Conservation (phyloP, 495 filamentous ascomycete genomes). For the Durotheca rogersii region DNA sequence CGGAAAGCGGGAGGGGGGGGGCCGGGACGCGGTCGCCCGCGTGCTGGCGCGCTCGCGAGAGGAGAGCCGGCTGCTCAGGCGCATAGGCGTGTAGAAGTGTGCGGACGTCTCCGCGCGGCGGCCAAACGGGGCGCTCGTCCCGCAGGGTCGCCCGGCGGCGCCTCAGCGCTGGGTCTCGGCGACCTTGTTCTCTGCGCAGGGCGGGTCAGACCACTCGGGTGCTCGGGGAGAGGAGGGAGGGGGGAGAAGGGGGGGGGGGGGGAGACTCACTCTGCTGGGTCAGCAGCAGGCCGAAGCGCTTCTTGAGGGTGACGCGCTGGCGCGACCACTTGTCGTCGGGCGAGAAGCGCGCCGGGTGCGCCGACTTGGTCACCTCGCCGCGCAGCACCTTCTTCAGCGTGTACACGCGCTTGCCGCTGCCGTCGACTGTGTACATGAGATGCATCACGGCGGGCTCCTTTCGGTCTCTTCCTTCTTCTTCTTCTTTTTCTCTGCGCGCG, state of each 20-base stretch:
- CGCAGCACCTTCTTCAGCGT: slow-evolving; percentile 79
- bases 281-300: slow-evolving; percentile 81
- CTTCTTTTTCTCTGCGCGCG: neutral
- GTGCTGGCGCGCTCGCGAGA: too few relatives aligned
- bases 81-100: too few relatives aligned
- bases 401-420: slow-evolving; percentile 80
- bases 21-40: too few relatives aligned
- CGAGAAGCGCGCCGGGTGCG: slow-evolving; percentile 94
- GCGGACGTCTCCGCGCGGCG: too few relatives aligned
- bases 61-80: too few relatives aligned
- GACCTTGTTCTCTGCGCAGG: slow-evolving; percentile 33
- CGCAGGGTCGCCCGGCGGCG: too few relatives aligned
- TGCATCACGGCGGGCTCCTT: slow-evolving; percentile 60
- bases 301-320: slow-evolving; percentile 90
- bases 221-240: slow-evolving; percentile 16
- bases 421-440: slow-evolving; percentile 83
- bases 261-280: slow-evolving; percentile 72
- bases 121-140: too few relatives aligned
- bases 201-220: slow-evolving; percentile 6
- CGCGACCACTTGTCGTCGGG: slow-evolving; percentile 98
- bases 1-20: too few relatives aligned
- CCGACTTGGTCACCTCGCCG: slow-evolving; percentile 86
- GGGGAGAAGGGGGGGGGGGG: neutral
- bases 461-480: neutral
- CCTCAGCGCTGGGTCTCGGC: slow-evolving; percentile 28